Evolutionary conservation across 2,329 filamentous ascomycete species (phyloP).

Genomic region (Thielaviopsis punctulata): DNA sequence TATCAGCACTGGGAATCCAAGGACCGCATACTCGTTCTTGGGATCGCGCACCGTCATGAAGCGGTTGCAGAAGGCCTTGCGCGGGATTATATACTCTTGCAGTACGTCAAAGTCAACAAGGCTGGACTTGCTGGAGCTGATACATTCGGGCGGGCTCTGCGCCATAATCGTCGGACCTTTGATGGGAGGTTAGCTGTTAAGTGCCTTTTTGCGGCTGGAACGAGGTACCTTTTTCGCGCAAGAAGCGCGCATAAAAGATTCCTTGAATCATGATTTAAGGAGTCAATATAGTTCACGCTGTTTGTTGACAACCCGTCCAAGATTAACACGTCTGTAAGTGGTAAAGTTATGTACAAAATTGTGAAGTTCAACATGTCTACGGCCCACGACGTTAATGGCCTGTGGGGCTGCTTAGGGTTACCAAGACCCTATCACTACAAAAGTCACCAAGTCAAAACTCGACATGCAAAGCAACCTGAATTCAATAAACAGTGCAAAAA

Average conservation of each 20-base stretch:
- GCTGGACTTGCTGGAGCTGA: conserved; percentile 32
- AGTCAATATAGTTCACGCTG: too few relatives aligned
- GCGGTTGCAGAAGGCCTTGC: conserved; percentile 87
- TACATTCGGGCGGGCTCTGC: conserved; percentile 19
- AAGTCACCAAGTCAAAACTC: too few relatives aligned
- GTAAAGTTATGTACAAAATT: too few relatives aligned
- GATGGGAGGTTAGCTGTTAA: conserved; percentile 46
- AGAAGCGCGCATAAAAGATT: conserved; percentile 54
- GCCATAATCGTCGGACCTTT: conserved; percentile 41
- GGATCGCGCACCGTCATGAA: conserved; percentile 65
- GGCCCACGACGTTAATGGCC: too few relatives aligned
- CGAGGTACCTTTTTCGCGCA: conserved; percentile 42
- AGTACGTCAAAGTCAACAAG: conserved; percentile 76
- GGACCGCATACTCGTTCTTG: conserved; percentile 52
- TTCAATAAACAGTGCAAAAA: too few relatives aligned
- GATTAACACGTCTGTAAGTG: neutral
- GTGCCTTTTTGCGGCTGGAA: neutral
- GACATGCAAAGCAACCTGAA: too few relatives aligned
- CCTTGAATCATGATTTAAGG: conserved; percentile 51
- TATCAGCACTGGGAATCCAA: conserved; percentile 82
- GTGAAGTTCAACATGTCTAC: too few relatives aligned
- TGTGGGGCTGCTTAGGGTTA: too few relatives aligned
- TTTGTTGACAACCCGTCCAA: neutral
- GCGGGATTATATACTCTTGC: conserved; percentile 84
- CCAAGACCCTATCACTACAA: too few relatives aligned